Conservation (phyloP, 2,329 filamentous ascomycete genomes). For the Dryadomyces sulphureus region DNA sequence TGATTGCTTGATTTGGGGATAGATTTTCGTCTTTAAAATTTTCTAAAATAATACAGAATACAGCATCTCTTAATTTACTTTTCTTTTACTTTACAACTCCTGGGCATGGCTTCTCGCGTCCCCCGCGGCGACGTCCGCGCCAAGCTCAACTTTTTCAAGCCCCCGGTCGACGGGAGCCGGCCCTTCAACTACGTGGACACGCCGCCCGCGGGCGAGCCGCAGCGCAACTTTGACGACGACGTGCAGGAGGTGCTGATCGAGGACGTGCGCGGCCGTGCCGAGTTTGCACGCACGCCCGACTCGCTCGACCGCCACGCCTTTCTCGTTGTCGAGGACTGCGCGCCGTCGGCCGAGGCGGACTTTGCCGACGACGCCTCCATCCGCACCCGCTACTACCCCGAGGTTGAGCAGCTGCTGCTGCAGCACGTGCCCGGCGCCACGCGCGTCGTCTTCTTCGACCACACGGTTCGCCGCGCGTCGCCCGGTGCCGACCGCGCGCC, state of each 20-base stretch:
- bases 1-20: too few species aligned
- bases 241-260: slow-evolving; percentile 41
- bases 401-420: slow-evolving; percentile 60
- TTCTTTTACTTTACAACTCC: background rate
- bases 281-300: slow-evolving; percentile 10
- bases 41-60: too few species aligned
- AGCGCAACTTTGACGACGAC: slow-evolving; percentile 46
- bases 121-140: slow-evolving; percentile 47
- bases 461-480: slow-evolving; percentile 62
- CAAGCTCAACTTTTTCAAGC: slow-evolving; percentile 49
- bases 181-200: slow-evolving; percentile 56
- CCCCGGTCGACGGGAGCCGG: slow-evolving; percentile 40
- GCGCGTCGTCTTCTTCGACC: slow-evolving; percentile 66
- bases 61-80: too few species aligned
- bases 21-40: too few species aligned
- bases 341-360: slow-evolving; percentile 38
- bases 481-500: slow-evolving; percentile 47
- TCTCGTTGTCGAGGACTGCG: slow-evolving; percentile 42
- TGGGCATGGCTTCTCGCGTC: slow-evolving; percentile 15
- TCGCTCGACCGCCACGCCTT: slow-evolving; percentile 44
- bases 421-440: slow-evolving; percentile 50
- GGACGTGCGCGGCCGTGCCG: slow-evolving; percentile 60
- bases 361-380: slow-evolving; percentile 60
- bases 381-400: slow-evolving; percentile 63
- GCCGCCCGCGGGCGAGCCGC: slow-evolving; percentile 43